Percentiles rank a stretch among this genome's conserved stretches.
Conservation (phyloP, 2,329 filamentous ascomycete genomes). For the Xylariaceae sp. region DNA sequence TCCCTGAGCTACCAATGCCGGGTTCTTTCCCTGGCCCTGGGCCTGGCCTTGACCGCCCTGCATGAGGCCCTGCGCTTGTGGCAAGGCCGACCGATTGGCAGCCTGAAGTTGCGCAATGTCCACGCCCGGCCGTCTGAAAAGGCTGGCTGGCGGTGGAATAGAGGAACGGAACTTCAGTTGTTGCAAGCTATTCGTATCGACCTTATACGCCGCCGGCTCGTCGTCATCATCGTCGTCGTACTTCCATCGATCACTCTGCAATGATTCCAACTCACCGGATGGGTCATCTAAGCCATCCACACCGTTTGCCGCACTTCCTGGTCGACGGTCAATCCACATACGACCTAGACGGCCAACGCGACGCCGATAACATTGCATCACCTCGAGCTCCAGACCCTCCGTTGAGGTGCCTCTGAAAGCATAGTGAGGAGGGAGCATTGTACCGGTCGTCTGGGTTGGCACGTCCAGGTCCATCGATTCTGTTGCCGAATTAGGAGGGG, state of each 20-base stretch:
- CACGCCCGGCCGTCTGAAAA: conserved; percentile 35
- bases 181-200: conserved; percentile 63
- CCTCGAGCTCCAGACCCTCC: conserved; percentile 37
- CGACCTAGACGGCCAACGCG: conserved; percentile 80
- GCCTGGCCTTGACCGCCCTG: conserved; percentile 19
- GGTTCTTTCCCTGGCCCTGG: background rate
- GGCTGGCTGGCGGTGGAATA: conserved; percentile 46
- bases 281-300: conserved; percentile 22
- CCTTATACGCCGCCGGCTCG: conserved; percentile 65
- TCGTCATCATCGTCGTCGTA: conserved; percentile 77
- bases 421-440: conserved; percentile 29
- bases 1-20: conserved; percentile 15
- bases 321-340: conserved; percentile 81
- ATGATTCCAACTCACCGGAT: conserved; percentile 28
- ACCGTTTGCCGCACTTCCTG: conserved; percentile 40
- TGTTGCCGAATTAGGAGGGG: conserved; percentile 54
- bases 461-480: conserved; percentile 55
- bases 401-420: conserved; percentile 43
- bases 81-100: conserved; percentile 24
- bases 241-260: conserved; percentile 67
- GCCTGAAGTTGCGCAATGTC: conserved; percentile 27
- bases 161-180: conserved; percentile 58
- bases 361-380: conserved; percentile 67
- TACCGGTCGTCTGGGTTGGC: conserved; percentile 31
- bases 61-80: conserved; percentile 20